Base-by-base conservation (phyloP, 257 asterid genomes). In the Plantago elongata region DNA sequence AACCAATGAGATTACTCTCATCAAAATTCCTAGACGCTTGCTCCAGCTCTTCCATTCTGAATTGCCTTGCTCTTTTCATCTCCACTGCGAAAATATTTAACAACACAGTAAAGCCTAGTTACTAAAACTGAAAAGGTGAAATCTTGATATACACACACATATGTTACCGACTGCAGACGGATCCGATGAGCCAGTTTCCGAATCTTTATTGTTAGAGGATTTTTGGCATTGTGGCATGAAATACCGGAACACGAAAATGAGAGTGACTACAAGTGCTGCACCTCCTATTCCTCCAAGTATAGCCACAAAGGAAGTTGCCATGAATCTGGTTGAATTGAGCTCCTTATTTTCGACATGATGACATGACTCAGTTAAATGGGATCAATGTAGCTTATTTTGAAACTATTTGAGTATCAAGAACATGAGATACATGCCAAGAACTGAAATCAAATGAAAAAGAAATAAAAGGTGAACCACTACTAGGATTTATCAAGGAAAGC, bases 131-230 rank as follows among this genome's bases (percentile, higher is more conserved):
- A 43, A 38, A 61, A 49, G 9, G 8, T 22, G 40, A 57, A 15
- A 0, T 40, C 13, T 57, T 15, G 30, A 43, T 59, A 34, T 34
- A 34, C 4, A 34, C 5, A 13, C 22, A 22, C 27, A 22, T 11
- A 48, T 13, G 59, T 72, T 83, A 83, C 85, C 87, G 63, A 67
- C 83, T 69, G 88, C 84, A 61, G 95, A 80, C 58, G 84, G 89
- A 66, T 77, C 87, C 47, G 94, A 84, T 51, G 96, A 88, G 51
- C 70, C 82, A 9, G 91, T 70, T 52, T 84, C 91, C 7, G 95
- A 87, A 51, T 76, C 85, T 72, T 52, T 79, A 65, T 83, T 83
- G 3, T 15, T 13, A 11, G 88, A 66, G 13, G 45, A 27, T 8
- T 63, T 59, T 72, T 72, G 63, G 63, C 57, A 63, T 12, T 54